A percentile compares a stretch with the other conserved stretches of the same genome.
phyloP scores from a whole-genome alignment of 768 basidiomycete species.

The Macrolepiota albuminosa region DNA sequence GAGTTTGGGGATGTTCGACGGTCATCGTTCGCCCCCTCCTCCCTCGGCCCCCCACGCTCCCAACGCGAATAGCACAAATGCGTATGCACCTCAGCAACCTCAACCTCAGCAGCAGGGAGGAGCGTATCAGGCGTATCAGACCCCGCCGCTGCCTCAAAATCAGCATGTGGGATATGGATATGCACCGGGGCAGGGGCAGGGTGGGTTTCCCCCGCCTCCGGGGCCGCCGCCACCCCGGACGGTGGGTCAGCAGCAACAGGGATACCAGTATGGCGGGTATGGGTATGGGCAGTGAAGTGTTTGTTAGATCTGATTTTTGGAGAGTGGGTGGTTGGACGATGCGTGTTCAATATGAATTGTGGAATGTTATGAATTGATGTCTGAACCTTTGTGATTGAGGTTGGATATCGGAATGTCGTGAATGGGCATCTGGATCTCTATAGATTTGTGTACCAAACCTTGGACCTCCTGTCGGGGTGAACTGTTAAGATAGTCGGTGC shows the following conservation, averaged over 20 bases:
- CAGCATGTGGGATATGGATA: not conserved
- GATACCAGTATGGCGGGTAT: not conserved
- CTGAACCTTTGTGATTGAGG: too few species aligned
- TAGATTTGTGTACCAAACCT: too few species aligned
- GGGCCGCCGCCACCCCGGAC: not conserved
- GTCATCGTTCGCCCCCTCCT: not conserved
- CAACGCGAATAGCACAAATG: not conserved
- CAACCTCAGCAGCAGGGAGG: conserved; percentile 10
- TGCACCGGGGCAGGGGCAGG: not conserved
- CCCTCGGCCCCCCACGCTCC: not conserved
- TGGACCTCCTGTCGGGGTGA: too few species aligned
- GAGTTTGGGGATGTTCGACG: conserved; percentile 29
- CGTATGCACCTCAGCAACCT: conserved; percentile 1
- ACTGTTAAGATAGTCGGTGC: too few species aligned
- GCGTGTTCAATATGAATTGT: too few species aligned
- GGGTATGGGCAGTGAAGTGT: not conserved
- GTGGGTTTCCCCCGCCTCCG: not conserved
- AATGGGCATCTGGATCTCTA: too few species aligned
- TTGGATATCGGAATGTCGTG: too few species aligned
- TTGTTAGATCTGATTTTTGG: not conserved
- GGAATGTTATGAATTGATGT: not conserved
- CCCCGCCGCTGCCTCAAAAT: not conserved
- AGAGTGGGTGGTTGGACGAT: not conserved
- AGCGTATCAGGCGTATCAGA: not conserved
- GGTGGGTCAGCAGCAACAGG: not conserved